Conservation (phyloP, 371 early-diverging fungal genomes). For the Lichtheimia ornata region DNA sequence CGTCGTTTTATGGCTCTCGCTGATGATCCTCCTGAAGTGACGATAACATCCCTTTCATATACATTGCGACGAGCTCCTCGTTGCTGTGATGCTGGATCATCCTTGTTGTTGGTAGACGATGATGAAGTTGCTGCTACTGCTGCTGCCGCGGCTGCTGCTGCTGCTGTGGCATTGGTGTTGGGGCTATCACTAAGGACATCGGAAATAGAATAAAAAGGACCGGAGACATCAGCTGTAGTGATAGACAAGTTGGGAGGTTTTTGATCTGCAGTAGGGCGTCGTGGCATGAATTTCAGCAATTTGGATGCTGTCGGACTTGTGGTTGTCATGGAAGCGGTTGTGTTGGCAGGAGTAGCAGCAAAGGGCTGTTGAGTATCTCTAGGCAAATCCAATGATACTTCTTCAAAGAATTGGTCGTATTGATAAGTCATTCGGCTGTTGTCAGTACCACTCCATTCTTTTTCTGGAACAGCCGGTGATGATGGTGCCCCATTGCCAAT, state of each 20-base stretch:
- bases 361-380: constrained; percentile 18
- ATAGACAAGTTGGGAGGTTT: constrained; percentile 13
- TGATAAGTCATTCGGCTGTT: constrained; percentile 21
- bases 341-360: constrained; percentile 2
- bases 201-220: constrained; percentile 54
- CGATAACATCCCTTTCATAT: constrained; percentile 40
- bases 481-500: no score
- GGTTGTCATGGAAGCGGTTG: constrained; percentile 1
- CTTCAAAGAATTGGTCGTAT: constrained; percentile 57
- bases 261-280: constrained; percentile 18
- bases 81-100: neutral
- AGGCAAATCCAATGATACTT: constrained; percentile 53
- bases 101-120: neutral
- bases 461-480: no score
- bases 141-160: constrained; percentile 13
- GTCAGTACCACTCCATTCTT: no score
- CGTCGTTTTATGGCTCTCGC: constrained; percentile 26
- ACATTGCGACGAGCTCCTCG: constrained; percentile 44
- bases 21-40: constrained; percentile 43
- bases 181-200: constrained; percentile 44
- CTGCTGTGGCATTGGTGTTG: constrained; percentile 15
- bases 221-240: constrained; percentile 37
- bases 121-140: constrained; percentile 23
- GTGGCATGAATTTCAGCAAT: constrained; percentile 44
- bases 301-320: constrained; percentile 20